These are phyloP conservation scores for Ceratocystis ficicola DNA, from an alignment of 2,329 filamentous ascomycete species.

Conservation along the genomic window DNA sequence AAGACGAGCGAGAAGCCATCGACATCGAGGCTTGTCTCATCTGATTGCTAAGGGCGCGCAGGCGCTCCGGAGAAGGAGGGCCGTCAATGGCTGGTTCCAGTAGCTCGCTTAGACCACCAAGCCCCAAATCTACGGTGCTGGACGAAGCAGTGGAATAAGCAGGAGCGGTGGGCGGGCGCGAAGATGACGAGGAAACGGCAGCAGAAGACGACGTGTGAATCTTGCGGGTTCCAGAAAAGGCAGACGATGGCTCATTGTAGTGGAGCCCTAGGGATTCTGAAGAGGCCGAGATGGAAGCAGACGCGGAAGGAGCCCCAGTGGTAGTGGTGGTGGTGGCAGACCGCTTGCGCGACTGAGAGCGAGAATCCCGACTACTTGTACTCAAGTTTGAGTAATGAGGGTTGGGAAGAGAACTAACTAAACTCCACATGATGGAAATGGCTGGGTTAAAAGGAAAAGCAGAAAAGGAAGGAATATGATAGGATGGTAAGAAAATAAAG, in stretches of 20 bases:
- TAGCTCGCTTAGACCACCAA: conserved; percentile 31
- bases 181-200: not conserved
- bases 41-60: conserved; percentile 47
- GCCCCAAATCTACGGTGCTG: conserved; percentile 1
- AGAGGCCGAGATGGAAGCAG: not conserved
- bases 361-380: conserved; percentile 19
- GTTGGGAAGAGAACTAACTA: conserved; percentile 19
- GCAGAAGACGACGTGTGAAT: conserved; percentile 4
- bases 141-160: conserved; percentile 10
- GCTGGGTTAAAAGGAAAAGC: conserved; percentile 7
- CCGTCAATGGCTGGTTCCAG: conserved; percentile 48
- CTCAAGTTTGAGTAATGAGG: conserved; percentile 17
- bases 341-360: conserved; percentile 18
- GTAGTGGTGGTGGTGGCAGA: conserved; percentile 16
- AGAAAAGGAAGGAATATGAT: not conserved
- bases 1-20: conserved; percentile 25
- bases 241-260: conserved; percentile 14
- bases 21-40: conserved; percentile 45
- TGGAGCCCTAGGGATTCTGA: conserved; percentile 17
- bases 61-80: conserved; percentile 47
- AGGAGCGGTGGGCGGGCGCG: conserved; percentile 19
- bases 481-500: not conserved
- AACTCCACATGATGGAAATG: conserved; percentile 20
- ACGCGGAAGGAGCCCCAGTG: not conserved
- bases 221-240: conserved; percentile 8